Evolutionary conservation across 305 asterid genomes (phyloP).

Genomic region (Ilex paraguariensis): DNA sequence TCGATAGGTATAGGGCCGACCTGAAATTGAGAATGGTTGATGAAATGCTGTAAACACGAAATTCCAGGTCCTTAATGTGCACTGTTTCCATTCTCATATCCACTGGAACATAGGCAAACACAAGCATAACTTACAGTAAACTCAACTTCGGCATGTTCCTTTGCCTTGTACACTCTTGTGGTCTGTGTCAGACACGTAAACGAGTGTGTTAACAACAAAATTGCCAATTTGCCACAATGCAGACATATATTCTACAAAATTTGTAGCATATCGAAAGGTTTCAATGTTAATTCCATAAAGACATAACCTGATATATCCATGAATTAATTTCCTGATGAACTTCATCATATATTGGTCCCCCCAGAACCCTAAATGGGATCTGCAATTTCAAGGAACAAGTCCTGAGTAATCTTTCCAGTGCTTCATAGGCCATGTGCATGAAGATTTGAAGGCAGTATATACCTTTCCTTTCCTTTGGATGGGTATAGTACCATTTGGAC

Average conservation of each 20-base stretch:
- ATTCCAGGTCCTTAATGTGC: too few relatives aligned
- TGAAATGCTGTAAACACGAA: not conserved
- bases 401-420: constrained; percentile 1
- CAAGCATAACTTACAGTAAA: constrained; percentile 51
- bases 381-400: constrained; percentile 18
- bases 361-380: constrained; percentile 58
- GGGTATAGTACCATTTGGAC: constrained; percentile 70
- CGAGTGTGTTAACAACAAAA: too few relatives aligned
- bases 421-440: constrained; percentile 4
- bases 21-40: constrained; percentile 33
- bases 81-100: not conserved
- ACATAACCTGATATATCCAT: constrained; percentile 90
- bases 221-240: too few relatives aligned
- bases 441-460: constrained; percentile 10
- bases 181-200: constrained; percentile 33
- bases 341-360: constrained; percentile 86
- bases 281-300: not conserved
- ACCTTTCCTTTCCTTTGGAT: constrained; percentile 56
- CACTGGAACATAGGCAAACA: not conserved
- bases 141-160: constrained; percentile 87
- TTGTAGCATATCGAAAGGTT: too few relatives aligned
- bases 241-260: too few relatives aligned
- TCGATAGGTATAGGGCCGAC: constrained; percentile 94
- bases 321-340: constrained; percentile 79
- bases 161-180: constrained; percentile 86